Conservation (phyloP, 352 stramenopile species). For the Phytophthora kernoviae region DNA sequence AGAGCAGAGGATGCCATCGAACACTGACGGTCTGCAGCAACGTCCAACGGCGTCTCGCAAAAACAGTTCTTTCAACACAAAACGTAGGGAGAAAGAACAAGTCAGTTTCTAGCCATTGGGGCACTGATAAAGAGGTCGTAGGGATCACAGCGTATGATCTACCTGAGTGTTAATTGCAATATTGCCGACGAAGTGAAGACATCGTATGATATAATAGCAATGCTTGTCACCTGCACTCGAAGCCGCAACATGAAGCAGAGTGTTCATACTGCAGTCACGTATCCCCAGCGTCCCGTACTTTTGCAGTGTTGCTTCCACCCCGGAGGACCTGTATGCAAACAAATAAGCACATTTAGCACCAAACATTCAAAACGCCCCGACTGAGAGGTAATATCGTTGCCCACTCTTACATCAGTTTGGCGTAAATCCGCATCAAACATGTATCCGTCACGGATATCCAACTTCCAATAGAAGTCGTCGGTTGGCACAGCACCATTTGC, state of each 20-base stretch:
- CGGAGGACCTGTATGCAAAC: slow-evolving; percentile 30
- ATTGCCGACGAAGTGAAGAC: slow-evolving; percentile 42
- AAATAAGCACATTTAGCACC: background rate
- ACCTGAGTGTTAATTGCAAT: slow-evolving; percentile 51
- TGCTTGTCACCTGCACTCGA: slow-evolving; percentile 40
- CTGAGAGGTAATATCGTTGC: slow-evolving; percentile 2
- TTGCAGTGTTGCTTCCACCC: slow-evolving; percentile 33
- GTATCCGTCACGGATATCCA: slow-evolving; percentile 50
- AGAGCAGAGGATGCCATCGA: slow-evolving; percentile 32
- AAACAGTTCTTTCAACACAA: slow-evolving; percentile 45
- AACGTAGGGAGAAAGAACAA: background rate
- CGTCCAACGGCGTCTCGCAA: slow-evolving; percentile 43
- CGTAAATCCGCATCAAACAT: slow-evolving; percentile 53
- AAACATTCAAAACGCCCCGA: background rate
- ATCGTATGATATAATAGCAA: slow-evolving; percentile 54
- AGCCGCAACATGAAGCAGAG: slow-evolving; percentile 56
- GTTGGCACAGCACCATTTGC: slow-evolving; percentile 42
- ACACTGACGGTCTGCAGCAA: slow-evolving; percentile 35
- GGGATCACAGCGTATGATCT: background rate
- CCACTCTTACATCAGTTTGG: slow-evolving; percentile 53
- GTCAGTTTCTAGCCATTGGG: background rate
- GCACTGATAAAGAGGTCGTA: background rate
- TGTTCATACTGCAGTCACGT: slow-evolving; percentile 64
- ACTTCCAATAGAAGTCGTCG: slow-evolving; percentile 36
- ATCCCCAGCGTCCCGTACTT: slow-evolving; percentile 58